Percentiles rank a stretch among this genome's conserved stretches.
phyloP scores from a whole-genome alignment of 208 protist genomes.

The Trypanosoma avium region DNA sequence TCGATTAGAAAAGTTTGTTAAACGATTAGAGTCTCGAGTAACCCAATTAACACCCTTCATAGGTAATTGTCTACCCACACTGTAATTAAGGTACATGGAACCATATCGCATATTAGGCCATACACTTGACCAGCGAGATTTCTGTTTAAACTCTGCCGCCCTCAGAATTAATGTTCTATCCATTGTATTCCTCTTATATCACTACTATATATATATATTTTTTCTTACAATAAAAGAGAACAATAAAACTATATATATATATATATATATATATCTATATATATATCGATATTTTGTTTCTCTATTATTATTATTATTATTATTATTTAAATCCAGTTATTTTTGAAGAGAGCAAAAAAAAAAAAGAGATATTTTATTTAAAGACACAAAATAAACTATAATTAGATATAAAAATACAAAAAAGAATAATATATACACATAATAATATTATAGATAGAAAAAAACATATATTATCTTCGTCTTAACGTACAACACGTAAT shows the following conservation, averaged over 20 bases:
- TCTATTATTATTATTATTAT: not conserved
- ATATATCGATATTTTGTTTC: no score
- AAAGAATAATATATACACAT: no score
- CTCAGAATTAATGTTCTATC: constrained; percentile 26
- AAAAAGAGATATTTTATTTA: no score
- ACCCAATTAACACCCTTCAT: constrained; percentile 89
- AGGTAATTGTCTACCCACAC: constrained; percentile 70
- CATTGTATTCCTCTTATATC: constrained; percentile 25
- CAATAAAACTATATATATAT: no score
- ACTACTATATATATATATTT: constrained; percentile 1
- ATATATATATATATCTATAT: no score
- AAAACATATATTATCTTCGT: no score
- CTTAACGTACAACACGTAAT: no score
- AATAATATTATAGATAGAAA: no score
- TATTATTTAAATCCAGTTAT: no score
- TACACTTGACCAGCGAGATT: constrained; percentile 82
- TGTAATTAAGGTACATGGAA: constrained; percentile 85
- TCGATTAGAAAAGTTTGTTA: constrained; percentile 71
- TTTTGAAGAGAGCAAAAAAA: no score
- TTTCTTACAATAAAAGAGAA: constrained; percentile 17
- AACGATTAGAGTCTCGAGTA: constrained; percentile 82
- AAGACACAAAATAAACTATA: no score
- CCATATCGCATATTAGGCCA: constrained; percentile 92
- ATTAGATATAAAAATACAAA: no score
- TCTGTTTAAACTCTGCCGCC: constrained; percentile 91